Conservation (phyloP, 2,329 filamentous ascomycete genomes). For the Thermothelomyces thermophilus region DNA sequence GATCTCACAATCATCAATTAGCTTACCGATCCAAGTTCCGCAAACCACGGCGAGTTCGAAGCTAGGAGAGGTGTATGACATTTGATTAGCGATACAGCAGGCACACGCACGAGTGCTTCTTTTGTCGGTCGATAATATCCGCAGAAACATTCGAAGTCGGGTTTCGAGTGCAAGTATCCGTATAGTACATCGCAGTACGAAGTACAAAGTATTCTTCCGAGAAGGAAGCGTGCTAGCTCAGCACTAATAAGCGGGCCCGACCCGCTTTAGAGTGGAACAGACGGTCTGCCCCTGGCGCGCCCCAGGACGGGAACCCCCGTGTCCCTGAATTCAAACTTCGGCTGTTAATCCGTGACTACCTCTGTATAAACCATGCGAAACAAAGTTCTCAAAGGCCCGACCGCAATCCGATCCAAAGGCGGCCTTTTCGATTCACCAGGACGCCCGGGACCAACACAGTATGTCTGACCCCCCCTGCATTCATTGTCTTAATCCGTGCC, state of each 20-base stretch:
- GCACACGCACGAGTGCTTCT: too few relatives aligned
- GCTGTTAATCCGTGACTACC: not conserved
- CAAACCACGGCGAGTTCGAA: too few relatives aligned
- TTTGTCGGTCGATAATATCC: not conserved
- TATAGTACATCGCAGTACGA: too few relatives aligned
- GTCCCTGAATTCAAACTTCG: constrained; percentile 10
- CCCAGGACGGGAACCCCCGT: constrained; percentile 1
- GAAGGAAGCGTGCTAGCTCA: too few relatives aligned
- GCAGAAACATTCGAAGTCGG: constrained; percentile 8
- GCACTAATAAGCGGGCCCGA: not conserved
- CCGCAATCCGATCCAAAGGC: constrained; percentile 23
- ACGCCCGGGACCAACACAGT: constrained; percentile 20
- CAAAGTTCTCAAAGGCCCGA: constrained; percentile 24
- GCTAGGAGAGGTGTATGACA: too few relatives aligned
- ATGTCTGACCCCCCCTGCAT: constrained; percentile 13
- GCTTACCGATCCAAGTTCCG: too few relatives aligned
- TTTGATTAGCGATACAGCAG: not conserved
- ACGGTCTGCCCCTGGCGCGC: constrained; percentile 2
- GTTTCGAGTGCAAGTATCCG: not conserved
- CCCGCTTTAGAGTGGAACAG: constrained; percentile 17
- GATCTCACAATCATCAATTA: too few relatives aligned
- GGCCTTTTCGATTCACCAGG: constrained; percentile 25
- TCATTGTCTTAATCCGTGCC: not conserved
- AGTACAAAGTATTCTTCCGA: too few relatives aligned
- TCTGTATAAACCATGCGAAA: constrained; percentile 25